Evolutionary conservation across 371 early-diverging fungal species (phyloP).

Genomic region (Mortierella sp.): DNA sequence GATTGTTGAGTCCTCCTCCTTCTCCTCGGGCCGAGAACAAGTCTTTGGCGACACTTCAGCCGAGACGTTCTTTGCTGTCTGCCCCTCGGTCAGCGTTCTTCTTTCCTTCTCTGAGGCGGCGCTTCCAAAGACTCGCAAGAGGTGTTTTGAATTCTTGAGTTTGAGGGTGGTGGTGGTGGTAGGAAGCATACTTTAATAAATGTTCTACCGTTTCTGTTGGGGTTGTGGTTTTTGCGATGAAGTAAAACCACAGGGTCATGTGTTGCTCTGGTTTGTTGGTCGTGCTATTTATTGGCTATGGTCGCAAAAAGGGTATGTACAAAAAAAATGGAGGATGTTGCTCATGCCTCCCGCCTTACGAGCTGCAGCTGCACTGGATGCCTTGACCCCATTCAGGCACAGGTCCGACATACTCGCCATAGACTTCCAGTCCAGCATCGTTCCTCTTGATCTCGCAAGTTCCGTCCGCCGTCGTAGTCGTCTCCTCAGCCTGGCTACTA

Average conservation of each 20-base stretch:
- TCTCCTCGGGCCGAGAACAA: background rate
- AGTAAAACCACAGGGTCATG: no score
- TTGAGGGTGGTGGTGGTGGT: background rate
- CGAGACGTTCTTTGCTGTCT: background rate
- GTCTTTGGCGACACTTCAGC: background rate
- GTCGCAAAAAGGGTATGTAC: no score
- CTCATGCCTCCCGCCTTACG: constrained; percentile 38
- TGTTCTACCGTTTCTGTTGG: no score
- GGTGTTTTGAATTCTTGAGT: background rate
- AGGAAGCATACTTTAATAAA: no score
- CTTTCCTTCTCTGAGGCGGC: background rate
- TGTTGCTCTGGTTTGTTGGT: no score
- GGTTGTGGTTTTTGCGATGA: no score
- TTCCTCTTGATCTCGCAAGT: constrained; percentile 40
- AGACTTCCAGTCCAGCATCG: constrained; percentile 33
- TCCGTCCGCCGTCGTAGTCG: constrained; percentile 40
- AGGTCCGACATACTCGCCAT: constrained; percentile 49
- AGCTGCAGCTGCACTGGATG: constrained; percentile 72
- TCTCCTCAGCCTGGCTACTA: constrained; percentile 53
- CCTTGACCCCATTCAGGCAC: constrained; percentile 70
- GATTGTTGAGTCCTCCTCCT: background rate
- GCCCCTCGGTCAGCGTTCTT: background rate
- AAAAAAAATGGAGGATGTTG: no score
- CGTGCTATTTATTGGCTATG: no score
- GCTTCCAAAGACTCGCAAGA: background rate